Evolutionary conservation across 768 basidiomycete species (phyloP).

Genomic region (Cystofilobasidium macerans): DNA sequence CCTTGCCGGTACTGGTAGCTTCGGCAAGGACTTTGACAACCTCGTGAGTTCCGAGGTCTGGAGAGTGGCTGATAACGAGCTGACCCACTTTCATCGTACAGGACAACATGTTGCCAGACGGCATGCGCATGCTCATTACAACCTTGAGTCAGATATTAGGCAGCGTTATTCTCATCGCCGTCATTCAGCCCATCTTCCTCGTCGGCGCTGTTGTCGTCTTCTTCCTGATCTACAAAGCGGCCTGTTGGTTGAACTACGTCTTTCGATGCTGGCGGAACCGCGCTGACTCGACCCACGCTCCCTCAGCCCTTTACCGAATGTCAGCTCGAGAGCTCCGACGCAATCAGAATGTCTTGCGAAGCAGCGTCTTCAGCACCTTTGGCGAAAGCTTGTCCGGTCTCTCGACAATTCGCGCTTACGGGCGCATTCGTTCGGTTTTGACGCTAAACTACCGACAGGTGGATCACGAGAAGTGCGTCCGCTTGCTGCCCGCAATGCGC

Average conservation of each 20-base stretch:
- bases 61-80: constrained; percentile 33
- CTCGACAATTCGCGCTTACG: constrained; percentile 55
- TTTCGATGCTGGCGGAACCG: too few relatives aligned
- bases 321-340: constrained; percentile 73
- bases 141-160: constrained; percentile 44
- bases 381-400: constrained; percentile 79
- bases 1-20: constrained; percentile 34
- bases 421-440: constrained; percentile 68
- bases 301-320: constrained; percentile 58
- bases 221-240: constrained; percentile 27
- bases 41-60: constrained; percentile 17
- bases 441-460: constrained; percentile 62
- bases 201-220: constrained; percentile 50
- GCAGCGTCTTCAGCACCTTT: constrained; percentile 68
- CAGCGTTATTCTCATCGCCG: constrained; percentile 50
- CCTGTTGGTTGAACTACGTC: constrained; percentile 27
- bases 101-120: constrained; percentile 19
- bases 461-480: constrained; percentile 53
- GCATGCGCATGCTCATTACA: constrained; percentile 58
- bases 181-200: constrained; percentile 53
- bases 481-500: constrained; percentile 25
- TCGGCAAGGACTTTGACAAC: constrained; percentile 38
- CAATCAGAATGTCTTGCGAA: constrained; percentile 62
- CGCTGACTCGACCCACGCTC: neutral
- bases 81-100: neutral